phyloP scores from a whole-genome alignment of 768 basidiomycete genomes.

The Coprinopsis cinerea region DNA sequence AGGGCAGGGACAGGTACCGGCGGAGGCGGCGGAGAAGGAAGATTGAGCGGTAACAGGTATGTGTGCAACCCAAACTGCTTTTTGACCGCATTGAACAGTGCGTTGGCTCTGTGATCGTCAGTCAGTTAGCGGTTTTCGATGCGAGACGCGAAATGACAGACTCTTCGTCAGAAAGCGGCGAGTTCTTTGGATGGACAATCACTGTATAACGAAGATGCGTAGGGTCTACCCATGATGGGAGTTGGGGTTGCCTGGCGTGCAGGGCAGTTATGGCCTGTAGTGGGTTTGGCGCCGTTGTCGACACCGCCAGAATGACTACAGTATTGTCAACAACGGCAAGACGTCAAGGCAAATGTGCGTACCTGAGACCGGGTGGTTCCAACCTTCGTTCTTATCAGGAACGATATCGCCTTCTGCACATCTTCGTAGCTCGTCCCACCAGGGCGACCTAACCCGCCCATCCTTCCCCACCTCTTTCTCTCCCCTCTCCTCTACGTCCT shows the following conservation, averaged over 20 bases:
- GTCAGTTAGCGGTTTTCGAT: slow-evolving; percentile 2
- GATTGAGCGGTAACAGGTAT: slow-evolving; percentile 57
- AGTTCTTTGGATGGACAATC: slow-evolving; percentile 68
- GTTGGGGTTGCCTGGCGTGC: slow-evolving; percentile 58
- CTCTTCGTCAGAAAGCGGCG: slow-evolving; percentile 74
- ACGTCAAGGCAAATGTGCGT: slow-evolving; percentile 25
- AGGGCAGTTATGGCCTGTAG: slow-evolving; percentile 72
- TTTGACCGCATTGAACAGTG: slow-evolving; percentile 82
- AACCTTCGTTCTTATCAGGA: slow-evolving; percentile 67
- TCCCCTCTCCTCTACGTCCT: slow-evolving; percentile 45
- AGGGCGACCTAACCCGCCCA: slow-evolving; percentile 51
- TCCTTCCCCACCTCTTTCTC: slow-evolving; percentile 31
- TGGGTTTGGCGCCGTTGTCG: slow-evolving; percentile 77
- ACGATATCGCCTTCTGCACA: slow-evolving; percentile 75
- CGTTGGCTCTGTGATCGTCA: slow-evolving; percentile 53
- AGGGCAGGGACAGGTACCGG: slow-evolving; percentile 63
- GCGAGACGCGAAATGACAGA: slow-evolving; percentile 34
- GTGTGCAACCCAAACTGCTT: slow-evolving; percentile 79
- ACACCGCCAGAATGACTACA: slow-evolving; percentile 74
- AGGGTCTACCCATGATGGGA: slow-evolving; percentile 79
- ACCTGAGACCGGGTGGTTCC: slow-evolving; percentile 87
- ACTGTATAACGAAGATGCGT: slow-evolving; percentile 67
- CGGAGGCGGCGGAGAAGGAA: slow-evolving; percentile 58
- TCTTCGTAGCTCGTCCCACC: slow-evolving; percentile 82
- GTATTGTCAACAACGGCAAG: not conserved